A percentile compares a stretch with the other conserved stretches of the same genome.
Conservation (phyloP, 2,329 filamentous ascomycete genomes). For the Pseudogymnoascus sp. region DNA sequence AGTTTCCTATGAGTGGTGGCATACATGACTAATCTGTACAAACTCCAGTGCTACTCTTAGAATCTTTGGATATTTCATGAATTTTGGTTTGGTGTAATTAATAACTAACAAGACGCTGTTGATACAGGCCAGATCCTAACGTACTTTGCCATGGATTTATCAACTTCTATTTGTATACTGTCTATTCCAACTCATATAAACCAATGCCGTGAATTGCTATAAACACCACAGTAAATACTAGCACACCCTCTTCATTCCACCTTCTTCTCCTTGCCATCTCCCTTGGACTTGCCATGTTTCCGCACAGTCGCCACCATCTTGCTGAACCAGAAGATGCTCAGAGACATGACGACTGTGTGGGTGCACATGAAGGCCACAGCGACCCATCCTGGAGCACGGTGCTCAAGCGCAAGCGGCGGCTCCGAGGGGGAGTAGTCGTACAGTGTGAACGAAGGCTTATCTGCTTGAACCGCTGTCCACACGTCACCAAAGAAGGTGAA, state of each 20-base stretch:
- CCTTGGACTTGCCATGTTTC: not conserved
- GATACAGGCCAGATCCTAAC: not conserved
- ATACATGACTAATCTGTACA: too few species aligned
- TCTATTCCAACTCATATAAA: not conserved
- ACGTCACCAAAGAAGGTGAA: conserved; percentile 61
- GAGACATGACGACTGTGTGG: conserved; percentile 62
- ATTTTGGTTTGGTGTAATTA: too few species aligned
- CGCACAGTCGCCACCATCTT: conserved; percentile 60
- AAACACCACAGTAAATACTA: not conserved
- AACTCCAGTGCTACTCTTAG: too few species aligned
- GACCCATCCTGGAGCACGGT: conserved; percentile 47
- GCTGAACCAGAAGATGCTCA: conserved; percentile 77
- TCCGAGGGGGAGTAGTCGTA: conserved; percentile 41
- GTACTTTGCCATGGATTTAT: not conserved
- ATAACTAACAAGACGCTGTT: too few species aligned
- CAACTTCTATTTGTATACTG: not conserved
- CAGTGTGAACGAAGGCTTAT: conserved; percentile 37
- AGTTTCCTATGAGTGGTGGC: too few species aligned
- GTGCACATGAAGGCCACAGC: conserved; percentile 57
- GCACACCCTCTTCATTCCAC: not conserved
- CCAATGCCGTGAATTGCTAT: not conserved
- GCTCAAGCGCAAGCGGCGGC: conserved; percentile 23
- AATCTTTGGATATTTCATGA: too few species aligned
- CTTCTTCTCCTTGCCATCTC: not conserved
- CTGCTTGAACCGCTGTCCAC: conserved; percentile 34